Conservation (phyloP, 2,329 filamentous ascomycete genomes). For the Cryoendolithus antarcticus region DNA sequence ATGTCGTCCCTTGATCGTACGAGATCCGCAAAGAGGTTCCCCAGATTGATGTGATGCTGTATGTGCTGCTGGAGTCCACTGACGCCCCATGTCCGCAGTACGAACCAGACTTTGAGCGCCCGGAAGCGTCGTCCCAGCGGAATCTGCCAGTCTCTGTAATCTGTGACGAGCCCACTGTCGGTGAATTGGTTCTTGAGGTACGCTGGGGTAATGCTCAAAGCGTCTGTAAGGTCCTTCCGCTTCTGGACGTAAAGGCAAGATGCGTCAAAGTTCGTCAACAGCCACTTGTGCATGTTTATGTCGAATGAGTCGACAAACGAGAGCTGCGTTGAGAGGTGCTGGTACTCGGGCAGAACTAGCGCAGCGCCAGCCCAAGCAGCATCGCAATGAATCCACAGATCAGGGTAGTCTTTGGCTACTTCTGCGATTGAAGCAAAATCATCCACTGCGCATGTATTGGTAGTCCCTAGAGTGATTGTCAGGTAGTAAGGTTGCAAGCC, state of each 20-base stretch:
- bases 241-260: conserved; percentile 70
- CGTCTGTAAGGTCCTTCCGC: conserved; percentile 63
- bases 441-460: conserved; percentile 77
- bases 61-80: conserved; percentile 64
- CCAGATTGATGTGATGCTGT: conserved; percentile 52
- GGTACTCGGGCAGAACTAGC: conserved; percentile 69
- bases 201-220: conserved; percentile 64
- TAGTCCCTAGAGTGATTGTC: conserved; percentile 74
- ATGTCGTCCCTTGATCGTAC: conserved; percentile 51
- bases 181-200: conserved; percentile 76
- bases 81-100: conserved; percentile 70
- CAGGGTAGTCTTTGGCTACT: conserved; percentile 40
- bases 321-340: conserved; percentile 51
- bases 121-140: conserved; percentile 82
- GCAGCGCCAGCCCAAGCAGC: conserved; percentile 85
- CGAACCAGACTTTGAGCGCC: conserved; percentile 89
- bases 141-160: conserved; percentile 97
- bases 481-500: conserved; percentile 78
- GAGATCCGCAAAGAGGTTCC: conserved; percentile 55
- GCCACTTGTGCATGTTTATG: conserved; percentile 96
- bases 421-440: conserved; percentile 59
- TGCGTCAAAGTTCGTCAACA: conserved; percentile 83
- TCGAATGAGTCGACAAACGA: conserved; percentile 74
- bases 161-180: conserved; percentile 73
- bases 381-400: conserved; percentile 86